A percentile compares a stretch with the other conserved stretches of the same genome.
These are phyloP conservation scores for Fusarium humuli DNA, from an alignment of 2,329 filamentous ascomycete species.

Conservation along the genomic window DNA sequence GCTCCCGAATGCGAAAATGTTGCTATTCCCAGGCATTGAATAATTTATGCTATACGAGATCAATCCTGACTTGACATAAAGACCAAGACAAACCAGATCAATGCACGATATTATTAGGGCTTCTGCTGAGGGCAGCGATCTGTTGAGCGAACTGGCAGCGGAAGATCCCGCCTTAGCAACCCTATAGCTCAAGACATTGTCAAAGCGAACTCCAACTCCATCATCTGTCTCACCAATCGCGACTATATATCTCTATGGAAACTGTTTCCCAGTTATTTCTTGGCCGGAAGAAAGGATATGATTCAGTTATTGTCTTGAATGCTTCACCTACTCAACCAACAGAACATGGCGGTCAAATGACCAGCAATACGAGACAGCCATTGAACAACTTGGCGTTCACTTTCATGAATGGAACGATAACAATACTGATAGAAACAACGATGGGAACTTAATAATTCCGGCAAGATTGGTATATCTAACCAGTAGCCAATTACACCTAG, in stretches of 20 bases:
- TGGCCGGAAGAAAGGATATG: too few species aligned
- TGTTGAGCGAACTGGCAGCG: not conserved
- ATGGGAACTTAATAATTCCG: not conserved
- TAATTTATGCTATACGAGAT: not conserved
- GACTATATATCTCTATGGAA: not conserved
- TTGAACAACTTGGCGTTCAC: too few species aligned
- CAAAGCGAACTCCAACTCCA: not conserved
- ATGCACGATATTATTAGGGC: not conserved
- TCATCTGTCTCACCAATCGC: not conserved
- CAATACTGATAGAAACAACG: fast-evolving
- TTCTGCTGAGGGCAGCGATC: not conserved
- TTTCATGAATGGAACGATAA: not conserved
- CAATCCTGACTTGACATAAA: not conserved
- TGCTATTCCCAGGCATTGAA: not conserved
- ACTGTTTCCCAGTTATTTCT: not conserved
- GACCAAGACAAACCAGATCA: not conserved
- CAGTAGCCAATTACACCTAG: not conserved
- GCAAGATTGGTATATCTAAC: slow-evolving; percentile 13
- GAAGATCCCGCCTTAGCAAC: not conserved
- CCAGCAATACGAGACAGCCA: not conserved
- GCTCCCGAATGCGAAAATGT: not conserved
- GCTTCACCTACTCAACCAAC: not conserved
- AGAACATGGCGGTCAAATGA: not conserved
- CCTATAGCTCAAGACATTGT: not conserved
- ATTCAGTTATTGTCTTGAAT: not conserved